These are phyloP conservation scores for Nymphaea colorata DNA, from an alignment of 164 flowering plant species.

Conservation along the genomic window DNA sequence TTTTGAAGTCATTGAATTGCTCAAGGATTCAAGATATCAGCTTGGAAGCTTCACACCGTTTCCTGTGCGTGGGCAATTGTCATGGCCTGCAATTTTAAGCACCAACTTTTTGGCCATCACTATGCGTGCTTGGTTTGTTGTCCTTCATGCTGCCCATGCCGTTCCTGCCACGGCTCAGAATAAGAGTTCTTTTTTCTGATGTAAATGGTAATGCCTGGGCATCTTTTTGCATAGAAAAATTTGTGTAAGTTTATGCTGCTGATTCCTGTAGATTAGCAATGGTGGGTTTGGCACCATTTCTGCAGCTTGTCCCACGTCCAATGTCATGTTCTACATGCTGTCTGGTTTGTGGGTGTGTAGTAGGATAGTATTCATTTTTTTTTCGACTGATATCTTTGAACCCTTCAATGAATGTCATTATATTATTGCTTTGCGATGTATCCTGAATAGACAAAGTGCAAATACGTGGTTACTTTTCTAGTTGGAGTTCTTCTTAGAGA, in stretches of 20 bases:
- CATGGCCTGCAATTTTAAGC: not conserved
- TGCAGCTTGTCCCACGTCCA: not conserved
- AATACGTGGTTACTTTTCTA: not conserved
- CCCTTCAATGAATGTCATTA: not conserved
- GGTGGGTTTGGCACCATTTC: not conserved
- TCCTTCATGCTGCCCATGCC: not conserved
- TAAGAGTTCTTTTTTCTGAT: not conserved
- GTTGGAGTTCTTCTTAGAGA: not conserved
- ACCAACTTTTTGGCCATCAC: not conserved
- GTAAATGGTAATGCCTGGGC: not conserved
- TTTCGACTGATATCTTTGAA: too few species aligned
- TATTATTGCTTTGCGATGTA: not conserved
- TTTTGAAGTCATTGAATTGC: conserved; percentile 10
- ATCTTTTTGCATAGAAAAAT: not conserved
- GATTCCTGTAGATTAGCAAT: not conserved
- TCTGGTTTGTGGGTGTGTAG: not conserved
- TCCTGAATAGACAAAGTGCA: not conserved
- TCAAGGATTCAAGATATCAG: not conserved
- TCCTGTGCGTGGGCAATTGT: not conserved
- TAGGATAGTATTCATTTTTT: not conserved
- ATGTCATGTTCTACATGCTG: not conserved
- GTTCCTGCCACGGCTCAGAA: not conserved
- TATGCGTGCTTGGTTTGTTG: not conserved
- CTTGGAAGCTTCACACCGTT: not conserved
- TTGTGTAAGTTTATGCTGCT: not conserved